Base-by-base conservation (phyloP, 495 filamentous ascomycete species). In the Peziza echinospora region DNA sequence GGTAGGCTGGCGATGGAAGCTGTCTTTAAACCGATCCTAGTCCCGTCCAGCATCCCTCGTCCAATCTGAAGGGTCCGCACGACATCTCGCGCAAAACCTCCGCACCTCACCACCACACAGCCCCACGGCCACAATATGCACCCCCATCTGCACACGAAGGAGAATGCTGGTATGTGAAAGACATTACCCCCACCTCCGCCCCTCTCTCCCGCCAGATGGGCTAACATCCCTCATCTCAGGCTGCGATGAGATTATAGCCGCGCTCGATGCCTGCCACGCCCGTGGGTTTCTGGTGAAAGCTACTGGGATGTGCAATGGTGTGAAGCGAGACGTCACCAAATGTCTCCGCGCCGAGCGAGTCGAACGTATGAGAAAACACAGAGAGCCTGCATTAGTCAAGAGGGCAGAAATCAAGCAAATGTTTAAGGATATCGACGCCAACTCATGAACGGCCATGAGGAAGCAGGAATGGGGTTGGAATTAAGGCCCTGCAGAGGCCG, bases 211-310 rank as follows among this genome's bases (percentile, higher is more conserved):
- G 25, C 34, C n/a, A 47, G 24, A 39, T 44, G 9, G 26, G 17
- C 24, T 26, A 25, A 46, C 50, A 21, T 51, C 50, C 17, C 34
- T 13, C 17, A 22, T 44, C 24, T 49, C 53, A 97, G 91, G 76
- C 50, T 97, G 89, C 71, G 82, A 85, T 63, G 84, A 85, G 52
- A 71, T 96, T 55, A 93, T 94, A 80, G 73, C 64, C 17, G 78
- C 81, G 43, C 80, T 97, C 48, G 89, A 96, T 46, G 84, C 93
- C 68, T 97, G 89, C 65, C 89, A 97, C 61, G 85, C 83, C 10
- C 71, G 72, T 34, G 87, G 87, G 23, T 96, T 96, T 67, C 59
- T 96, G 7, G 82, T 77, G 70, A 93, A 89, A 61, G 72, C 79
- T 1, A 63, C 81, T 37, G 89, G 89, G 39, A 84, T 78, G 69